These are phyloP conservation scores for Kazachstania psychrophila DNA, from an alignment of 805 yeast species.

Conservation along the genomic window DNA sequence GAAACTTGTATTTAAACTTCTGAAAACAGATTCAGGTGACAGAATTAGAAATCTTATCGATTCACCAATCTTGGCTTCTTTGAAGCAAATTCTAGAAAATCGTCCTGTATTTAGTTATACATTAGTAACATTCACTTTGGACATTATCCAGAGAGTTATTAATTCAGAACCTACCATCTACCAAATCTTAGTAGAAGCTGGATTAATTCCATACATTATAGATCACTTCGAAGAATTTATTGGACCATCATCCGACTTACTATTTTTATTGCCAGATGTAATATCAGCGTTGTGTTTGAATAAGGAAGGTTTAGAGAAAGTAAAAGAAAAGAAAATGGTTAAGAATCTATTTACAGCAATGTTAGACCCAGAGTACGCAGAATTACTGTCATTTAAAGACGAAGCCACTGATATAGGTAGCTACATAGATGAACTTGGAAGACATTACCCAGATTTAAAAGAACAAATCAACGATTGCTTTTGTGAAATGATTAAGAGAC, in stretches of 20 bases:
- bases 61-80: slow-evolving; percentile 58
- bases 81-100: slow-evolving; percentile 49
- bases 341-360: slow-evolving; percentile 43
- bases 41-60: slow-evolving; percentile 78
- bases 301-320: slow-evolving; percentile 54
- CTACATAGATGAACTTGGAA: slow-evolving; percentile 66
- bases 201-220: slow-evolving; percentile 56
- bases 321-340: slow-evolving; percentile 36
- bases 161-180: slow-evolving; percentile 90
- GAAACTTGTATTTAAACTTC: slow-evolving; percentile 52
- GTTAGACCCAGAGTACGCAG: slow-evolving; percentile 40
- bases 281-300: slow-evolving; percentile 79
- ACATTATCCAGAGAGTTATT: slow-evolving; percentile 58
- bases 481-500: slow-evolving; percentile 34
- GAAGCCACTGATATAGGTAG: slow-evolving; percentile 50
- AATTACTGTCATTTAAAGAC: slow-evolving; percentile 45
- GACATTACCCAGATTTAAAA: slow-evolving; percentile 73
- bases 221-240: slow-evolving; percentile 47
- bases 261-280: slow-evolving; percentile 58
- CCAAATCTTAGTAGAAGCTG: slow-evolving; percentile 68
- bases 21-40: slow-evolving; percentile 73
- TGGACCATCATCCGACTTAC: slow-evolving; percentile 47
- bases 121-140: slow-evolving; percentile 50
- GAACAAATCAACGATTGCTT: slow-evolving; percentile 46
- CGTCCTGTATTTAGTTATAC: slow-evolving; percentile 59